Evolutionary conservation across 2,329 filamentous ascomycete genomes (phyloP).

Genomic region (Cladophialophora yegresii): DNA sequence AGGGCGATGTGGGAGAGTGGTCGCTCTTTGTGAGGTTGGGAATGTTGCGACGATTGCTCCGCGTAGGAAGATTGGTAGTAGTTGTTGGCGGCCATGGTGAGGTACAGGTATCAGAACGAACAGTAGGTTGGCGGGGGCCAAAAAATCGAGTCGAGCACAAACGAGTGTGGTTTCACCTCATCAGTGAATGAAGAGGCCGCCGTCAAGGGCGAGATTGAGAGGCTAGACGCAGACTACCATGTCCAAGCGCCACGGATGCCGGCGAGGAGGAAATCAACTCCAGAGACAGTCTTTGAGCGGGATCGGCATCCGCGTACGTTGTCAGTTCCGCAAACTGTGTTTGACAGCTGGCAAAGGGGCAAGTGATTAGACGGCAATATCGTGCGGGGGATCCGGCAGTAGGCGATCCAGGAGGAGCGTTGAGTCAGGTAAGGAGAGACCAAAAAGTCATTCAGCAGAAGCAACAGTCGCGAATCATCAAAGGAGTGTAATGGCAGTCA

Average conservation of each 20-base stretch:
- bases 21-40: slow-evolving; percentile 17
- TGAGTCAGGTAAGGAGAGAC: neutral
- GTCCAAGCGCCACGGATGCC: neutral
- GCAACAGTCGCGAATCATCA: slow-evolving; percentile 2
- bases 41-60: slow-evolving; percentile 20
- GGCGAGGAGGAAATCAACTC: neutral
- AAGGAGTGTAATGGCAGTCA: slow-evolving; percentile 7
- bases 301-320: neutral
- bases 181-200: slow-evolving; percentile 2
- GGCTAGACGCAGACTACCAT: neutral
- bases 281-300: neutral
- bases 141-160: neutral
- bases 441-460: neutral
- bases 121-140: neutral
- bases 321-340: neutral
- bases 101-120: neutral
- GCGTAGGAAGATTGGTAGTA: slow-evolving; percentile 58
- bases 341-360: slow-evolving; percentile 1
- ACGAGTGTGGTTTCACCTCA: neutral
- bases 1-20: slow-evolving; percentile 19
- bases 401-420: neutral
- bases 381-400: neutral
- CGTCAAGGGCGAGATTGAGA: slow-evolving; percentile 5
- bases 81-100: slow-evolving; percentile 62
- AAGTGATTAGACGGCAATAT: slow-evolving; percentile 1